Evolutionary conservation across 2,329 filamentous ascomycete species (phyloP).

Genomic region (Hymenoscyphus occultus): DNA sequence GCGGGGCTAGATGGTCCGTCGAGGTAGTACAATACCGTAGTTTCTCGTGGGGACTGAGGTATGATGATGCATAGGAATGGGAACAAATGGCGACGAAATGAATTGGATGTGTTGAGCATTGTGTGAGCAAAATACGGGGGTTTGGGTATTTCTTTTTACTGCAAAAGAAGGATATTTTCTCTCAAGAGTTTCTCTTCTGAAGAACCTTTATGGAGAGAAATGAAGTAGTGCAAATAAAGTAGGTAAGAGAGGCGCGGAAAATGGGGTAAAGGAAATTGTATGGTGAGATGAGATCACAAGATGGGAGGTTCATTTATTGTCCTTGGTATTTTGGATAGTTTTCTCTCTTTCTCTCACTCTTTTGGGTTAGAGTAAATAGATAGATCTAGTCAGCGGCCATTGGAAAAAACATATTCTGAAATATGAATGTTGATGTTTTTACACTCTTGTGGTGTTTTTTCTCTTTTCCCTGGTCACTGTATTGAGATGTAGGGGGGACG

Average conservation of each 20-base stretch:
- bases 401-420: neutral
- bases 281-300: neutral
- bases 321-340: neutral
- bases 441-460: neutral
- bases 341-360: neutral
- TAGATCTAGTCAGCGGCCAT: neutral
- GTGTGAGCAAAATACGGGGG: neutral
- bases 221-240: too few relatives aligned
- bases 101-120: neutral
- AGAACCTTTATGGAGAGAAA: neutral
- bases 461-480: neutral
- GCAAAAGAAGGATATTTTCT: neutral
- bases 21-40: neutral
- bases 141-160: neutral
- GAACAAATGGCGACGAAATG: neutral
- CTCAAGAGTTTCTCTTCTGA: neutral
- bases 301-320: neutral
- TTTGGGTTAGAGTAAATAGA: neutral
- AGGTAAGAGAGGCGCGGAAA: neutral
- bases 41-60: neutral
- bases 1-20: constrained; percentile 60
- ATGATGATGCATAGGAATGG: neutral
- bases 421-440: neutral
- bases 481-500: neutral
- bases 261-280: neutral